Base-by-base conservation (phyloP, 306 rosid species). In the Glycine latifolia region DNA sequence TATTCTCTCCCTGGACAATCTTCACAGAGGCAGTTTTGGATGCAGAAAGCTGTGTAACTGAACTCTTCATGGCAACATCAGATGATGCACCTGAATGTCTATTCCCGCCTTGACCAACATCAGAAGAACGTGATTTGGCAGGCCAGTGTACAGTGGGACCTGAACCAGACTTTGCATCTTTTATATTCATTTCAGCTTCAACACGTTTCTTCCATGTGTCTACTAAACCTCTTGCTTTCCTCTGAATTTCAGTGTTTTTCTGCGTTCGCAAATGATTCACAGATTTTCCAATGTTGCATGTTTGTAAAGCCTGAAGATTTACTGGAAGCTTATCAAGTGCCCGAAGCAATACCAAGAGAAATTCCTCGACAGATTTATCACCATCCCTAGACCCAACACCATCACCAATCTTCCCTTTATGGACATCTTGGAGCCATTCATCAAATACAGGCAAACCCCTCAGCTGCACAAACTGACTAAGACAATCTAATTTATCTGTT, bases 181-280 rank as follows among this genome's bases (percentile, higher is more conserved):
- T 86, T 49, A 86, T 82, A 44, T 89, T 90, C 91, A 92, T 90
- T 89, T 94, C 98, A 73, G 97, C 98, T 79, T 92, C 94, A 73
- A 94, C 98, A 10, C 98, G 97, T 83, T 85, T 94, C 88, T 94
- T 94, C 98, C 98, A 94, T 4, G 88, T 89, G 80, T 94, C 98
- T 54, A 94, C 97, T 81, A 94, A 90, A 68, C 89, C 85, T 83
- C 95, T 92, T 48, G 98, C 89, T 84, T 92, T 94, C 90, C 79
- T 90, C 90, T 89, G 92, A 74, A 94, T 89, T 86, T 94, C 98
- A 11, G 84, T 54, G 74, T 92, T 94, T 79, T 88, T 94, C 60
- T 92, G 94, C 17, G 73, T 83, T 41, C 98, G 97, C 79, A 94
- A 86, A 83, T 88, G 82, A 85, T 94, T 94, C 84, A 94, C 98